Evolutionary conservation across 768 basidiomycete species (phyloP).

Genomic region (Pleurotus citrinopileatus): DNA sequence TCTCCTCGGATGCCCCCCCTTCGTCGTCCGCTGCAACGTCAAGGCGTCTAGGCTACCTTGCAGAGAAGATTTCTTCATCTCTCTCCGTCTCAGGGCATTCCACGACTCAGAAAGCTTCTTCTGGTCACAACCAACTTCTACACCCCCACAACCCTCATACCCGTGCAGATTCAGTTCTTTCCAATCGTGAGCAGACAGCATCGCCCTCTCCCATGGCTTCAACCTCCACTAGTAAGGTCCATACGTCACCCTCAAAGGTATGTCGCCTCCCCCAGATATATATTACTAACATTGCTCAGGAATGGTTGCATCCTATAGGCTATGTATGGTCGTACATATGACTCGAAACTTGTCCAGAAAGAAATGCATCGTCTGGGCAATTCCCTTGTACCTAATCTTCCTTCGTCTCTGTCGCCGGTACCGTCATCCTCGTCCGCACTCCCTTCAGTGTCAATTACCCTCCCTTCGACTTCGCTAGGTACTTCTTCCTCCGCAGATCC

Average conservation of each 20-base stretch:
- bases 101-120: constrained; percentile 14
- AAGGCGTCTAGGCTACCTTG: constrained; percentile 39
- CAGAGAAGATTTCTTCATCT: constrained; percentile 40
- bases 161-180: constrained; percentile 30
- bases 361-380: constrained; percentile 85
- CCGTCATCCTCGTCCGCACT: constrained; percentile 49
- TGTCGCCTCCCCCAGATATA: constrained; percentile 12
- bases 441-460: constrained; percentile 36
- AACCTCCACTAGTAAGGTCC: constrained; percentile 30
- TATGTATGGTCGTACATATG: constrained; percentile 71
- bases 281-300: too few species aligned
- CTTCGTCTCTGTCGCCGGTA: constrained; percentile 48
- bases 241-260: constrained; percentile 54
- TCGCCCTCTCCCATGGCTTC: constrained; percentile 29
- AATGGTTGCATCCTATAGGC: constrained; percentile 33
- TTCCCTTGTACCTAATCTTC: constrained; percentile 33
- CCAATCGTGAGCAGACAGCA: constrained; percentile 17
- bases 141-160: constrained; percentile 37
- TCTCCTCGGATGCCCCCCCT: constrained; percentile 25
- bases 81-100: constrained; percentile 17
- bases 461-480: constrained; percentile 34
- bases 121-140: constrained; percentile 27
- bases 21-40: constrained; percentile 24
- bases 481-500: constrained; percentile 57
- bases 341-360: constrained; percentile 74